Conservation (phyloP, 2,329 filamentous ascomycete genomes). For the Epichloe coenophiala region DNA sequence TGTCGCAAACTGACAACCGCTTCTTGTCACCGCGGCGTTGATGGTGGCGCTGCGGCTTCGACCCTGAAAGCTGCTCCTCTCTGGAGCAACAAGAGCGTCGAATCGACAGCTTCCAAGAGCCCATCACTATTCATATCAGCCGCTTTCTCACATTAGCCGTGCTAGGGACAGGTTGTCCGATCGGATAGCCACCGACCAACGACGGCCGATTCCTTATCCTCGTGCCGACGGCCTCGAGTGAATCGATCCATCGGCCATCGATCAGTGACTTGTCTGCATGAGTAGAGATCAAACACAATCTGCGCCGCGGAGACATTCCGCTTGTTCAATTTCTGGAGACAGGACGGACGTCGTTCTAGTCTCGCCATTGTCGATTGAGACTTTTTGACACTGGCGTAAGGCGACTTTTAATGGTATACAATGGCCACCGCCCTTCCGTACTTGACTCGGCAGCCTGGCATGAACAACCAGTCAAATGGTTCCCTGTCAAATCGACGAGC, state of each 20-base stretch:
- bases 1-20: conserved; percentile 3
- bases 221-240: background rate
- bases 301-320: background rate
- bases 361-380: background rate
- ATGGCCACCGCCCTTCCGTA: conserved; percentile 32
- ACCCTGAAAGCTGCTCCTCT: background rate
- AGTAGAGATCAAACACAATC: background rate
- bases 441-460: conserved; percentile 24
- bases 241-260: background rate
- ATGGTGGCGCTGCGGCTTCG: conserved; percentile 1
- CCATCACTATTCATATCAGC: background rate
- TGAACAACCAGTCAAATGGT: conserved; percentile 21
- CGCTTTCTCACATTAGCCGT: background rate
- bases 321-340: background rate
- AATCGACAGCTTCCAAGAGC: conserved; percentile 7
- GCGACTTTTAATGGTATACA: background rate
- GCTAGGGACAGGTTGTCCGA: background rate
- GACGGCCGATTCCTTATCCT: background rate
- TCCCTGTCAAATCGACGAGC: conserved; percentile 26
- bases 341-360: background rate
- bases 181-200: conserved; percentile 2
- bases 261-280: background rate
- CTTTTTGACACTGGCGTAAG: background rate
- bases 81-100: conserved; percentile 8
- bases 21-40: conserved; percentile 2